Conservation (phyloP, 441 rosid genomes). For the Arabidopsis lyrata region DNA sequence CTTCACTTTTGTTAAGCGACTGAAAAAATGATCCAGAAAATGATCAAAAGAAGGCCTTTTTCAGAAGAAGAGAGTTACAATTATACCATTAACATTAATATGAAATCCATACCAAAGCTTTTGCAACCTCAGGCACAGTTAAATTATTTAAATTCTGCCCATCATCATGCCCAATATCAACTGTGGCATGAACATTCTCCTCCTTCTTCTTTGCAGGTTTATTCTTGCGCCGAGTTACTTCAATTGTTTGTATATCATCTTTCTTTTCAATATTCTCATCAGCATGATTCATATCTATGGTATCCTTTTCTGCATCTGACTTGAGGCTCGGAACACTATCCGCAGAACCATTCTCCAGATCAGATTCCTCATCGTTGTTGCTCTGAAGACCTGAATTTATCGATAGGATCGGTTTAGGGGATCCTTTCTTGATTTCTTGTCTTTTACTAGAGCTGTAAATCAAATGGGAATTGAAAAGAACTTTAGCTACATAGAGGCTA, state of each 20-base stretch:
- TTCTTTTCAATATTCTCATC: slow-evolving; percentile 34
- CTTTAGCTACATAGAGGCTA: not conserved
- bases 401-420: slow-evolving; percentile 50
- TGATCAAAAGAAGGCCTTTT: not conserved
- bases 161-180: slow-evolving; percentile 43
- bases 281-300: slow-evolving; percentile 39
- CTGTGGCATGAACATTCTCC: slow-evolving; percentile 15
- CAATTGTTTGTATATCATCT: slow-evolving; percentile 27
- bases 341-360: slow-evolving; percentile 43
- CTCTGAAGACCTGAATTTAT: slow-evolving; percentile 45
- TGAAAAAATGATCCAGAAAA: slow-evolving; percentile 43
- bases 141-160: slow-evolving; percentile 38
- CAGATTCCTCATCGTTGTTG: slow-evolving; percentile 54
- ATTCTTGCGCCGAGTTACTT: slow-evolving; percentile 28
- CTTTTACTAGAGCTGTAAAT: slow-evolving; percentile 53
- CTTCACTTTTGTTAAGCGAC: slow-evolving; percentile 58
- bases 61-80: not conserved
- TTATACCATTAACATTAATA: not conserved
- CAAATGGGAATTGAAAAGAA: not conserved
- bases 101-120: slow-evolving; percentile 58
- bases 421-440: slow-evolving; percentile 60
- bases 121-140: slow-evolving; percentile 52
- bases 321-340: slow-evolving; percentile 35
- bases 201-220: slow-evolving; percentile 37
- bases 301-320: slow-evolving; percentile 35